Percentiles rank a stretch among this genome's conserved stretches.
Conservation (phyloP, 345 rosid genomes). For the Fremontodendron californicum region DNA sequence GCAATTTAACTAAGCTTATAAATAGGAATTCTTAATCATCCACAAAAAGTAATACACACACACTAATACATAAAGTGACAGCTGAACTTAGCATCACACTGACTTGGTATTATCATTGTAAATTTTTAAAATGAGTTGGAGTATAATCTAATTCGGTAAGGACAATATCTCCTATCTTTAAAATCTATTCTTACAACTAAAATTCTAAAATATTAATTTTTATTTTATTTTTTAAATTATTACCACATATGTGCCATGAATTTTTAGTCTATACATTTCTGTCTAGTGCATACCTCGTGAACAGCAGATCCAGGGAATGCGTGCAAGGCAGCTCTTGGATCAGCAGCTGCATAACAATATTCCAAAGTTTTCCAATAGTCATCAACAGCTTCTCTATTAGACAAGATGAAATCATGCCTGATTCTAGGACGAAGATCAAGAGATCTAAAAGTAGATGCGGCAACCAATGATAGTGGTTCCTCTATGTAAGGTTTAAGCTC, state of each 20-base stretch:
- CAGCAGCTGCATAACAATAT: constrained; percentile 92
- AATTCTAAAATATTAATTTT: neutral
- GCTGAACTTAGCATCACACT: neutral
- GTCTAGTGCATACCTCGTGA: constrained; percentile 59
- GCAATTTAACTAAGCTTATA: neutral
- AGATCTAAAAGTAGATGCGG: constrained; percentile 46
- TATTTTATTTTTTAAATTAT: neutral
- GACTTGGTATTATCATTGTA: neutral
- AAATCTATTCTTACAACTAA: neutral
- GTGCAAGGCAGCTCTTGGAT: constrained; percentile 70
- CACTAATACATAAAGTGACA: neutral
- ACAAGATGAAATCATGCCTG: constrained; percentile 80
- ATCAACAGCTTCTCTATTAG: constrained; percentile 70
- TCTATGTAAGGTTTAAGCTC: constrained; percentile 92
- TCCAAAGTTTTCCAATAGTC: constrained; percentile 95
- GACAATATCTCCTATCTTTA: neutral
- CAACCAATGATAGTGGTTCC: constrained; percentile 60
- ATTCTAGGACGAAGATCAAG: constrained; percentile 89
- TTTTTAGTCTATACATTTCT: neutral
- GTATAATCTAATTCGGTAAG: neutral
- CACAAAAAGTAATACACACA: neutral
- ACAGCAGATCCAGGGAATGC: constrained; percentile 96
- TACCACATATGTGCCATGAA: neutral
- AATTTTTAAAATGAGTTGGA: neutral
- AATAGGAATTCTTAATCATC: neutral